These are phyloP conservation scores for Amanita fuliginea DNA, from an alignment of 768 basidiomycete species.

Conservation along the genomic window DNA sequence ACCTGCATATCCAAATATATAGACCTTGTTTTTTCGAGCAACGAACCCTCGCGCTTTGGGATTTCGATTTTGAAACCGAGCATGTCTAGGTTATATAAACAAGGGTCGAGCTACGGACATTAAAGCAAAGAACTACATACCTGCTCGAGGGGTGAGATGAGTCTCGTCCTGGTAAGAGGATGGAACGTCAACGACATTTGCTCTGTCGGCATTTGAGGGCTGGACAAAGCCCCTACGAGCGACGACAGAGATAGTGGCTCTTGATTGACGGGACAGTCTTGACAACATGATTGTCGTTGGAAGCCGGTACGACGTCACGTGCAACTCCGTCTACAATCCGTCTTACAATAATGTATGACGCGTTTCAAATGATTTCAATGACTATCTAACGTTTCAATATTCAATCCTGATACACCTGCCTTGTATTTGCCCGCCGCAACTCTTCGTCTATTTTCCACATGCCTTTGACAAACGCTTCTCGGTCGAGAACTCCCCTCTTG, in stretches of 20 bases:
- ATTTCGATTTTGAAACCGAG: slow-evolving; percentile 76
- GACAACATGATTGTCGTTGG: slow-evolving; percentile 39
- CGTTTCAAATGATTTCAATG: too few relatives aligned
- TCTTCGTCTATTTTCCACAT: slow-evolving; percentile 89
- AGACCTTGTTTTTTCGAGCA: slow-evolving; percentile 60
- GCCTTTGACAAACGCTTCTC: slow-evolving; percentile 59
- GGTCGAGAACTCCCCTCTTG: slow-evolving; percentile 44
- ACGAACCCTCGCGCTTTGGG: slow-evolving; percentile 44
- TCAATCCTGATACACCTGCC: slow-evolving; percentile 4
- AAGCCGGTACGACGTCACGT: neutral
- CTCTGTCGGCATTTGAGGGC: slow-evolving; percentile 73
- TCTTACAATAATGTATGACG: too few relatives aligned
- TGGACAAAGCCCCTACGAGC: slow-evolving; percentile 59
- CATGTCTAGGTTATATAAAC: slow-evolving; percentile 47
- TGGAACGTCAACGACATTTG: slow-evolving; percentile 74
- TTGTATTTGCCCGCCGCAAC: slow-evolving; percentile 46
- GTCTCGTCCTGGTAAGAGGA: slow-evolving; percentile 60
- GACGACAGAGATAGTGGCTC: slow-evolving; percentile 17
- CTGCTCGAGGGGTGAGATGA: slow-evolving; percentile 60
- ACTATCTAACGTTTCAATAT: slow-evolving; percentile 13
- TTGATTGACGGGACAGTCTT: slow-evolving; percentile 33
- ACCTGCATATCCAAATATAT: slow-evolving; percentile 99
- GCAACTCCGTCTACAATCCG: too few relatives aligned
- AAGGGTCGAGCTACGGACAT: neutral
- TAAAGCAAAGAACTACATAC: slow-evolving; percentile 22